Evolutionary conservation across 495 filamentous ascomycete species (phyloP).

Genomic region (Penicillium tannophilum): DNA sequence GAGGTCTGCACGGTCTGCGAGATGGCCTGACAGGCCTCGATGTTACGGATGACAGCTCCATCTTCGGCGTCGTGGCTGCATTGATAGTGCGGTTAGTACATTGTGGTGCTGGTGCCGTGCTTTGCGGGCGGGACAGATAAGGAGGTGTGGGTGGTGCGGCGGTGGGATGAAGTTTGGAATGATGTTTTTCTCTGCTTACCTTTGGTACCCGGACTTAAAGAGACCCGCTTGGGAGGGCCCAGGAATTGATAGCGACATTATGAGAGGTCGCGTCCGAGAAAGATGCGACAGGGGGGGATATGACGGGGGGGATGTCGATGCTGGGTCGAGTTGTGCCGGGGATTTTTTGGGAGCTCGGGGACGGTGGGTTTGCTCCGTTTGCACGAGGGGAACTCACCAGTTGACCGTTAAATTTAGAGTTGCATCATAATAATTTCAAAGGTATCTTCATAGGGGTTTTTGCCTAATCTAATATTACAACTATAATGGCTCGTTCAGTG

Average conservation of each 20-base stretch:
- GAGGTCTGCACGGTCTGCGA: conserved; percentile 95
- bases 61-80: conserved; percentile 95
- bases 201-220: conserved; percentile 97
- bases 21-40: conserved; percentile 97
- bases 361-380: conserved; percentile 49
- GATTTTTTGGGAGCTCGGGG: conserved; percentile 45
- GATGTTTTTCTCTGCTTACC: conserved; percentile 54
- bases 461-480: conserved; percentile 1
- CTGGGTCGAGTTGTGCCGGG: conserved; percentile 39
- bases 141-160: conserved; percentile 33
- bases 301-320: conserved; percentile 27
- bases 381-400: conserved; percentile 41
- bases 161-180: conserved; percentile 19
- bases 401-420: not conserved
- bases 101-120: conserved; percentile 3
- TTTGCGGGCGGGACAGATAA: conserved; percentile 23
- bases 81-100: conserved; percentile 12
- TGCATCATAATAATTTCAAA: conserved; percentile 5
- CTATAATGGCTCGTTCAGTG: not conserved
- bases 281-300: conserved; percentile 27
- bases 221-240: conserved; percentile 88
- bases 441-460: not conserved
- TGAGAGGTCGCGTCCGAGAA: conserved; percentile 35
- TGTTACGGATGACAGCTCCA: conserved; percentile 97
- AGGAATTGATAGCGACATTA: conserved; percentile 94